A percentile compares a stretch with the other conserved stretches of the same genome.
Conservation (phyloP, 148 eudicot genomes). For the Rhododendron henanense region DNA sequence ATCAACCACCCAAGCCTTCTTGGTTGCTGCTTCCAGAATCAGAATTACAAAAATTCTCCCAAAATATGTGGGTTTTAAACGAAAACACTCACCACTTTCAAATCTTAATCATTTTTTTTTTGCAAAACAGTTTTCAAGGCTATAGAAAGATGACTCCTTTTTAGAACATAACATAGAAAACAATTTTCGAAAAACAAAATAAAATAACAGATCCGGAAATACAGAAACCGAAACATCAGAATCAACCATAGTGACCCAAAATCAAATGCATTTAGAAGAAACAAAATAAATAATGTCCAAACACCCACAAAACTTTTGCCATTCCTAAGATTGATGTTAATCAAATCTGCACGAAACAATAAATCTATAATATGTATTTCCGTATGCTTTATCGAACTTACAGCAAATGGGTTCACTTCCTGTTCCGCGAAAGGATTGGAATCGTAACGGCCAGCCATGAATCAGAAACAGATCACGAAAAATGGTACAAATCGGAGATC, state of each 20-base stretch:
- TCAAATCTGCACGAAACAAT: neutral
- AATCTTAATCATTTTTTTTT: neutral
- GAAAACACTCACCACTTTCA: neutral
- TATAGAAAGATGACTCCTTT: neutral
- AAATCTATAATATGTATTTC: neutral
- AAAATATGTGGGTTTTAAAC: neutral
- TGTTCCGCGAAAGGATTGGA: conserved; percentile 62
- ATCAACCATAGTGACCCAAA: neutral
- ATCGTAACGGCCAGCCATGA: conserved; percentile 46
- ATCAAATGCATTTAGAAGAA: neutral
- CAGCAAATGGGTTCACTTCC: conserved; percentile 71
- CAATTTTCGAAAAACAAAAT: neutral
- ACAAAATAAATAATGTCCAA: neutral
- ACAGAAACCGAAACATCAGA: neutral
- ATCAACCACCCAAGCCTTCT: neutral
- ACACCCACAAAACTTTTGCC: neutral
- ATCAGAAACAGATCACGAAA: neutral
- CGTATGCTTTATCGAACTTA: conserved; percentile 14
- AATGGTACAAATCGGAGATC: conserved; percentile 5
- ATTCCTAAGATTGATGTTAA: too few species aligned
- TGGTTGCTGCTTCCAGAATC: neutral
- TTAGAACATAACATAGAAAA: neutral
- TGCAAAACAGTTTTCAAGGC: neutral
- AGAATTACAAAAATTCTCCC: neutral
- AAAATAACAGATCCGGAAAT: conserved; percentile 3